Percentiles rank a stretch among this genome's conserved stretches.
These are phyloP conservation scores for Ambrosiella xylebori DNA, from an alignment of 2,329 filamentous ascomycete genomes.

Conservation along the genomic window DNA sequence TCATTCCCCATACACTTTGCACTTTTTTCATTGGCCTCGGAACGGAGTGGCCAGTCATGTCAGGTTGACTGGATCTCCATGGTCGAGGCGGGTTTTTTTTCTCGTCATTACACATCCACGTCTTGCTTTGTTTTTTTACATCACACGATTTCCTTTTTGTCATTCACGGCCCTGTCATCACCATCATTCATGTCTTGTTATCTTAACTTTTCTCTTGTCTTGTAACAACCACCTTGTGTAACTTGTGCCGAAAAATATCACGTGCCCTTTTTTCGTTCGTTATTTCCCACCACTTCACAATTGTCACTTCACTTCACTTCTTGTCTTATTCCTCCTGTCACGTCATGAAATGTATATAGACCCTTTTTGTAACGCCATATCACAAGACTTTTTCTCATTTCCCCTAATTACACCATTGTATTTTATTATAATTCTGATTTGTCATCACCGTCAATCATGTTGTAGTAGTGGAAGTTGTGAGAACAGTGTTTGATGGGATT, in stretches of 20 bases:
- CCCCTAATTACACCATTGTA: background rate
- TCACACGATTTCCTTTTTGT: slow-evolving; percentile 4
- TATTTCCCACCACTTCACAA: background rate
- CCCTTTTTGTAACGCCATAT: slow-evolving; percentile 11
- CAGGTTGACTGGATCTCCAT: slow-evolving; percentile 1
- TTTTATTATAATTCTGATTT: background rate
- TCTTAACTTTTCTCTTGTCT: background rate
- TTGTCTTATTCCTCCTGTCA: slow-evolving; percentile 8
- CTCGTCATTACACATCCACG: background rate
- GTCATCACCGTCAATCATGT: background rate
- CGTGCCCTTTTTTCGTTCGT: background rate
- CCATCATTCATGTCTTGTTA: background rate
- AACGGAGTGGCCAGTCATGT: slow-evolving; percentile 1
- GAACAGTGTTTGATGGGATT: too few species aligned
- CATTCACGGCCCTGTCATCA: background rate
- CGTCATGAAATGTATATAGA: slow-evolving; percentile 13
- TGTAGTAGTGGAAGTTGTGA: too few species aligned
- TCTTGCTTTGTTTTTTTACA: background rate
- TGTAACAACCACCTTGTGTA: background rate
- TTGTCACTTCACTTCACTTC: background rate
- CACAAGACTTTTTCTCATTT: slow-evolving; percentile 7
- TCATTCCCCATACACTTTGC: slow-evolving; percentile 10
- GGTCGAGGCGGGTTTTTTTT: background rate
- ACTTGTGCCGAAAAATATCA: background rate
- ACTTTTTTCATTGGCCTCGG: slow-evolving; percentile 5